Base-by-base conservation (phyloP, 2,329 filamentous ascomycete species). In the Colletotrichum camelliae region DNA sequence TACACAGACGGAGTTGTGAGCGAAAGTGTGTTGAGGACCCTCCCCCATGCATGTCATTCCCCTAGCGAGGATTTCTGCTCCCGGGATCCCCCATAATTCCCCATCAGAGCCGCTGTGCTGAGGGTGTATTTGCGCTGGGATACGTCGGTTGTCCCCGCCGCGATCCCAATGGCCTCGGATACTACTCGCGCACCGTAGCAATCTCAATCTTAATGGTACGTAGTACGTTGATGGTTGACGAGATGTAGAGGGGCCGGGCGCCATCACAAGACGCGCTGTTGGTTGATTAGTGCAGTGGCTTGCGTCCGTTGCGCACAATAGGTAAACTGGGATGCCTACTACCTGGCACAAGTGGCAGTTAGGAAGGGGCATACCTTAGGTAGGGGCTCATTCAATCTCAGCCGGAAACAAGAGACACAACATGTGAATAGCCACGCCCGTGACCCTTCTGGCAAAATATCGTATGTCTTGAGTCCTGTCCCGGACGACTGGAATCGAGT, bases 391-490 rank as follows among this genome's bases (percentile, higher is more conserved):
- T 48, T 29, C 37, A 71, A 43, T 55, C 21, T 33, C n/a, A 52
- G 35, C 33, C 31, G 67, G 64, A 55, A 24, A 64, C 39, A 31
- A 24, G 58, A 64, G 58, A 60, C 39, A 67, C 15, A 57, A 64
- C 73, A 75, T 75, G 70, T 75, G 70, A 73, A 73, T 52, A 24
- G 67, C 55, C 64, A 75, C 24, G 57, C 13, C 18, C 33, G 15
- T 39, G 18, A 27, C n/a, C 18, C 33, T 13, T 64, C 33, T 27
- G 33, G 27, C 43, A 58, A 65, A 52, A 24, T n/a, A 52, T 55
- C 62, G 35, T 64, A 52, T 69, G 74, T 74, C 70, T 75, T 31
- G 58, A 60, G 24, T 55, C 66, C 52, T 27, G 21, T 75, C 72
- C 73, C 69, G 73, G 33, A 33, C 16, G 24, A 31, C 43, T 65